phyloP scores from a whole-genome alignment of 352 stramenopile genomes.

The Globisporangium solare region DNA sequence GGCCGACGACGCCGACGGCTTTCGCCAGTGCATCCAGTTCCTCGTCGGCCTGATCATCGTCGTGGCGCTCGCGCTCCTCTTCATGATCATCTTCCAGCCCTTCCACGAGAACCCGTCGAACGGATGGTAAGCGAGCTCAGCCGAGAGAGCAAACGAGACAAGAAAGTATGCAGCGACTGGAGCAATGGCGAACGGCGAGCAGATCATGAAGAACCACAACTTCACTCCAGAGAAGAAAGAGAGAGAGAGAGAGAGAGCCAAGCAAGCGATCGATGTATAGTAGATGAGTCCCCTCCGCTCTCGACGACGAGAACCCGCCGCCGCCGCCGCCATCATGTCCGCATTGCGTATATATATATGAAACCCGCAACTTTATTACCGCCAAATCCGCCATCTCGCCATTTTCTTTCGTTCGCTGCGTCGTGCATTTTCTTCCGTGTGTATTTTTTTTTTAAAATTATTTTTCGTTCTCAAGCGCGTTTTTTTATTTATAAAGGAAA shows the following conservation, averaged over 20 bases:
- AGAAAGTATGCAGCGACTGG: not conserved
- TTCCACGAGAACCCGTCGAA: slow-evolving; percentile 17
- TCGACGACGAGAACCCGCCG: no score
- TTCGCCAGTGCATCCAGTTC: slow-evolving; percentile 70
- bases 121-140: not conserved
- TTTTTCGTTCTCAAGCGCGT: no score
- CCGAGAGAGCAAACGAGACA: no score
- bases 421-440: no score
- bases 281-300: not conserved
- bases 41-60: slow-evolving; percentile 67
- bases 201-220: not conserved
- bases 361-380: not conserved
- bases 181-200: slow-evolving; percentile 2
- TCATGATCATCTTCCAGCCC: slow-evolving; percentile 69
- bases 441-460: no score
- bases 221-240: slow-evolving; percentile 1
- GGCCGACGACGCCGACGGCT: slow-evolving; percentile 39
- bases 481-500: no score
- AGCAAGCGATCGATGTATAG: slow-evolving; percentile 7
- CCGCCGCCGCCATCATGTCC: no score
- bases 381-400: no score
- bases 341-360: slow-evolving; percentile 4
- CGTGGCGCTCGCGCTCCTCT: slow-evolving; percentile 54
- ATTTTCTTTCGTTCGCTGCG: no score
- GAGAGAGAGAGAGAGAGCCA: slow-evolving; percentile 15